Percentiles rank a stretch among this genome's conserved stretches.
Evolutionary conservation across 495 filamentous ascomycete species (phyloP).

Genomic region (Podospora sp.): DNA sequence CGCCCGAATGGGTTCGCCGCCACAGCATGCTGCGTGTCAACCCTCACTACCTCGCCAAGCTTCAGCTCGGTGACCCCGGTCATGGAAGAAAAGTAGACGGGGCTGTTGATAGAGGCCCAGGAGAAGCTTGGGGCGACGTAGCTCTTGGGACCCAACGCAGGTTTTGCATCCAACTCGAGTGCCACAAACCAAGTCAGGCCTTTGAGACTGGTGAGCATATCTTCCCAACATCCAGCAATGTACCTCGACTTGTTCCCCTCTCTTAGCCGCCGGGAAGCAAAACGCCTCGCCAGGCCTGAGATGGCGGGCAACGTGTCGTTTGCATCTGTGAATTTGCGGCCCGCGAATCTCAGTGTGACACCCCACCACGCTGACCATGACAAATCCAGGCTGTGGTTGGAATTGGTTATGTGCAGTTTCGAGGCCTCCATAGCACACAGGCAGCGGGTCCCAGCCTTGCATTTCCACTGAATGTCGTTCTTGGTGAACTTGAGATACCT

Average conservation of each 20-base stretch:
- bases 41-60: neutral
- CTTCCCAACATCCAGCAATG: conserved; percentile 8
- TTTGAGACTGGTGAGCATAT: neutral
- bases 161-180: too few species aligned
- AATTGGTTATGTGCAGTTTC: neutral
- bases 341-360: neutral
- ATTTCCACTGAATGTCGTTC: conserved; percentile 5
- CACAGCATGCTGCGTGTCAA: neutral
- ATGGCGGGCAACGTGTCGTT: neutral
- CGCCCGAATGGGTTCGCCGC: neutral
- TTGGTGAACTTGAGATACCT: conserved; percentile 6
- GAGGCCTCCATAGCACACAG: neutral
- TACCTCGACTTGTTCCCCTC: neutral
- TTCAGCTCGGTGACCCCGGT: neutral
- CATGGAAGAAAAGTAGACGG: neutral
- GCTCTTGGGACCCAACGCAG: neutral
- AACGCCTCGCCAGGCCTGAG: neutral
- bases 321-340: neutral
- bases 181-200: neutral
- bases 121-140: conserved; percentile 2
- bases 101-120: neutral
- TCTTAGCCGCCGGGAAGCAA: neutral
- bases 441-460: conserved; percentile 1
- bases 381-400: neutral
- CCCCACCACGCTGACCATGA: neutral